Evolutionary conservation across 73 alveolate genomes (phyloP), one percentile per base, ranked within the genome.

Genomic region (Symbiodinium pilosum): DNA sequence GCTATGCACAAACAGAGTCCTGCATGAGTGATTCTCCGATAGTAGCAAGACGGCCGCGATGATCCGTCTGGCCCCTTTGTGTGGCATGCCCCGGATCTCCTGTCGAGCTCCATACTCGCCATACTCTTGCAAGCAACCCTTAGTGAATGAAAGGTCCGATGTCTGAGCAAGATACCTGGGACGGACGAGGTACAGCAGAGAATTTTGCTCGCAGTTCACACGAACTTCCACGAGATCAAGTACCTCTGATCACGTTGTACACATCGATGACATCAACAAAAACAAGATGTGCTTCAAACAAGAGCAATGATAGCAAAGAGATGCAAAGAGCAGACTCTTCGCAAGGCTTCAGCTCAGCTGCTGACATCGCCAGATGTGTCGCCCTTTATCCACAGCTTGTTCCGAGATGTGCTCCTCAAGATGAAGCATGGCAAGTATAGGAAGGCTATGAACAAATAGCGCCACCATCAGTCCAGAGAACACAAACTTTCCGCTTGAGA

Each of bases 131-230:
- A 54, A 7, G 26, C 28, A 54, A 9, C 26, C 28, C 34, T n/a
- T n/a, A n/a, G n/a, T n/a, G n/a, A n/a, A n/a, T n/a, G n/a, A n/a
- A n/a, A 1, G 75, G 77, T 9, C 77, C 39, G 20, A 38, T 14
- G 39, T 26, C 18, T 34, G 39, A 64, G 38, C 5, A 9, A 26
- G 20, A 38, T n/a, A 56, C 44, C 51, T 44, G 16, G 93, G 93
- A 11, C 86, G 93, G 69, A 81, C 99, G 54, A 83, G 40, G 86
- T 40, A 77, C 39, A 83, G 83, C 71, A 83, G 43, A 69, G 93
- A 93, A 86, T 93, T 93, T 43, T 93, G 98, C 54, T 93, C 98
- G 77, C 98, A 93, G 84, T 93, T 93, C 68, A 93, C 98, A 14
- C 98, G 98, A 5, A 77, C 77, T 43, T 93, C 98, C 69, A 73